Conservation (phyloP, 2,329 filamentous ascomycete species). For the Kalaharituber pfeilii region DNA sequence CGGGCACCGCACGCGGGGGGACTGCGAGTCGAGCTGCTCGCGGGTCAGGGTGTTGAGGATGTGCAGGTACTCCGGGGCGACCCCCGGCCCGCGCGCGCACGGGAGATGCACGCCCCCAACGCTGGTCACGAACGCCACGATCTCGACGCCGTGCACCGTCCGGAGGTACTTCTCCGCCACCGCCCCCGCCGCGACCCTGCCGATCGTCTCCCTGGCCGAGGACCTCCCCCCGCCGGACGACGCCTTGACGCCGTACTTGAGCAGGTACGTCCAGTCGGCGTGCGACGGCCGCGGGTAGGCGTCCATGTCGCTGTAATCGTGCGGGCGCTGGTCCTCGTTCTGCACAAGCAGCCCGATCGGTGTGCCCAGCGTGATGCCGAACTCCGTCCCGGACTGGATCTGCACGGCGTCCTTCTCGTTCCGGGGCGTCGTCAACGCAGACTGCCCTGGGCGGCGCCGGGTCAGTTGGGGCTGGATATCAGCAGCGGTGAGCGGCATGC, state of each 20-base stretch:
- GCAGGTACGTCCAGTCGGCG: slow-evolving; percentile 90
- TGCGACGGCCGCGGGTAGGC: slow-evolving; percentile 78
- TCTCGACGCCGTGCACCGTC: slow-evolving; percentile 68
- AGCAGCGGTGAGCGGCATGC: slow-evolving; percentile 64
- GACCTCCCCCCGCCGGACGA: slow-evolving; percentile 76
- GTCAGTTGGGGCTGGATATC: slow-evolving; percentile 94
- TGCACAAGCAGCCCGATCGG: slow-evolving; percentile 74
- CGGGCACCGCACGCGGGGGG: slow-evolving; percentile 69
- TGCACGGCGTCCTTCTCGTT: slow-evolving; percentile 83
- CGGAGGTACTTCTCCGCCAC: slow-evolving; percentile 85
- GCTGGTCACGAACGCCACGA: slow-evolving; percentile 75
- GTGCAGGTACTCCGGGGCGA: slow-evolving; percentile 61
- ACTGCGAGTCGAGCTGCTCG: slow-evolving; percentile 58
- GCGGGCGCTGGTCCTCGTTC: slow-evolving; percentile 84
- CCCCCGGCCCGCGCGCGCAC: slow-evolving; percentile 49
- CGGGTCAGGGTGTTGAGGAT: slow-evolving; percentile 57
- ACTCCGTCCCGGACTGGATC: slow-evolving; percentile 85
- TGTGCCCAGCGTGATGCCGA: slow-evolving; percentile 74
- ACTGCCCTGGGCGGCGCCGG: slow-evolving; percentile 74
- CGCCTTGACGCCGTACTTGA: slow-evolving; percentile 93
- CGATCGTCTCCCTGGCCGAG: slow-evolving; percentile 89
- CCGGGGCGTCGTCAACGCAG: slow-evolving; percentile 73
- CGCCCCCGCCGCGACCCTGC: slow-evolving; percentile 73
- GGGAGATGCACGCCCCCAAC: slow-evolving; percentile 61
- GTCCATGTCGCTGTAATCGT: slow-evolving; percentile 91